phyloP scores from a whole-genome alignment of 441 rosid species.

The Arabidopsis hybrid region DNA sequence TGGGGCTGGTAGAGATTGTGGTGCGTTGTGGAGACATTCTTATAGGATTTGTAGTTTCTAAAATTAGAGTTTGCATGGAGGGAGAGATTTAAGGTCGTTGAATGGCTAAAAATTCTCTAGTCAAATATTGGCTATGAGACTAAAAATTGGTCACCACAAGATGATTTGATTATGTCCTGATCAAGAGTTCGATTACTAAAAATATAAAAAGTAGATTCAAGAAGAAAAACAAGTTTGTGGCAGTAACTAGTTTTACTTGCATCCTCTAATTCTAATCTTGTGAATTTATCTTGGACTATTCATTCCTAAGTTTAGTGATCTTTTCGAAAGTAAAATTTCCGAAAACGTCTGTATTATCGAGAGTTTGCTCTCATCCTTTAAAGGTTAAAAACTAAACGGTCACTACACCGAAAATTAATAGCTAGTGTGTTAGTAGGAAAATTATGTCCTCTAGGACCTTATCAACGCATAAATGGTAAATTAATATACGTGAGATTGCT shows the following conservation, averaged over 20 bases:
- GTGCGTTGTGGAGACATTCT: slow-evolving; percentile 31
- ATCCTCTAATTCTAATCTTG: not conserved
- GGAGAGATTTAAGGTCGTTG: slow-evolving; percentile 32
- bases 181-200: slow-evolving; percentile 35
- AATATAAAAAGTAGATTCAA: not conserved
- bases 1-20: slow-evolving; percentile 26
- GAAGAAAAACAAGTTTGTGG: not conserved
- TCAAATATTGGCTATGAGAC: slow-evolving; percentile 1
- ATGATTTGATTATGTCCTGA: slow-evolving; percentile 25
- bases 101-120: slow-evolving; percentile 33
- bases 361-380: not conserved
- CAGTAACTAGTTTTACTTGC: not conserved
- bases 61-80: slow-evolving; percentile 35
- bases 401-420: not conserved
- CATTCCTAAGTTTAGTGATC: slow-evolving; percentile 7
- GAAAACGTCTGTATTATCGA: not conserved
- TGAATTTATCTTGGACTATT: not conserved
- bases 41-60: slow-evolving; percentile 42
- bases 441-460: not conserved
- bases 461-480: not conserved
- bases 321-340: slow-evolving; percentile 5
- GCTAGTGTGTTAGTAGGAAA: not conserved
- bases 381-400: not conserved
- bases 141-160: slow-evolving; percentile 24
- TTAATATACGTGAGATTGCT: not conserved